phyloP scores from a whole-genome alignment of 2,329 filamentous ascomycete species.

The Thelonectria rubi region DNA sequence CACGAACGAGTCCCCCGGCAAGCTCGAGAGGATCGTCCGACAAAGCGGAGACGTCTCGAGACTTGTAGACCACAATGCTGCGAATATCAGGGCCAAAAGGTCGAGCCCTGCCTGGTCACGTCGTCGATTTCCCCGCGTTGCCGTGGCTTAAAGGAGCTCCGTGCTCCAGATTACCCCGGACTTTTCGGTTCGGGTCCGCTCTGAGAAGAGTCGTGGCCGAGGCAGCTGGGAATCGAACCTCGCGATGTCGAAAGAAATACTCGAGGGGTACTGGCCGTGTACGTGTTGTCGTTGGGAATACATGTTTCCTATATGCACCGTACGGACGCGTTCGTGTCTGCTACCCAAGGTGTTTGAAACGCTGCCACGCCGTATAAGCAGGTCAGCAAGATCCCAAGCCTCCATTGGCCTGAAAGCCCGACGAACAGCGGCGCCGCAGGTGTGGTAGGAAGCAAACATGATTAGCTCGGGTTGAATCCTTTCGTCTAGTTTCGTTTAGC shows the following conservation, averaged over 20 bases:
- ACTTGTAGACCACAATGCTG: background rate
- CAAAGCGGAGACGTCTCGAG: constrained; percentile 7
- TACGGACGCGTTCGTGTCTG: background rate
- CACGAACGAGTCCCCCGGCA: constrained; percentile 11
- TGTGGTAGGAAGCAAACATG: constrained; percentile 5
- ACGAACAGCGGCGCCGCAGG: background rate
- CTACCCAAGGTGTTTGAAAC: background rate
- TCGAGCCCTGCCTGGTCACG: background rate
- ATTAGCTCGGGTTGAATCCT: constrained; percentile 4
- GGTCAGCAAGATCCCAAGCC: background rate
- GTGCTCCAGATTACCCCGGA: constrained; percentile 12
- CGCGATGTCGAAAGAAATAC: too few species aligned
- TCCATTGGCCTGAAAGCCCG: constrained; percentile 2
- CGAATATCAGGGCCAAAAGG: background rate
- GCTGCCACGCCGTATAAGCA: background rate
- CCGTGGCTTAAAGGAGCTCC: constrained; percentile 6
- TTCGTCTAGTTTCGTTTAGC: too few species aligned
- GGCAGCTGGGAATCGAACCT: background rate
- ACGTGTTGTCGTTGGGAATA: background rate
- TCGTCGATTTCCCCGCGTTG: constrained; percentile 23
- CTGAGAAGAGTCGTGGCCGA: constrained; percentile 2
- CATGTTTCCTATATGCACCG: background rate
- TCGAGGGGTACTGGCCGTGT: too few species aligned
- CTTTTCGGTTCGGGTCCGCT: constrained; percentile 22
- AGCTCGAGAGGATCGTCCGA: constrained; percentile 14